Base-by-base conservation (phyloP, 2,329 filamentous ascomycete species). In the Nothopassalora personata region DNA sequence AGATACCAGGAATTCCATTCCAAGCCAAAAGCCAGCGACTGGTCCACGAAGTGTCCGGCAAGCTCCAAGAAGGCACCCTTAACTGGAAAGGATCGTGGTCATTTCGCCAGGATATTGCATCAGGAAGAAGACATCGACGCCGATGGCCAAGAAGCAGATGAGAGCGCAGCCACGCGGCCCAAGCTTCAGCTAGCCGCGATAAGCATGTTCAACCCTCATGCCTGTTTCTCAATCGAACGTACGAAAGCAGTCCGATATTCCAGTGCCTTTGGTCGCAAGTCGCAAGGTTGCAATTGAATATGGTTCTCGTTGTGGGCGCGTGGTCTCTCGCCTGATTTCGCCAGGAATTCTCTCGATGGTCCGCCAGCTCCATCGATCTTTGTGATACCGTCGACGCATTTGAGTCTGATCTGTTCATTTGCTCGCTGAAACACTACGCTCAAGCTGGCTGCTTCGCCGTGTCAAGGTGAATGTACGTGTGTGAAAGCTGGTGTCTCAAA, bases 1-100 rank as follows among this genome's bases (percentile, higher is more conserved):
- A 60, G 54, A 54, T 62, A 60, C 53, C 53, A 62, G 45, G 60
- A 60, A 18, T 62, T 62, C 60, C 60, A 62, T 6, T 57, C 60
- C 3, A 62, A 31, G 57, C 54, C 53, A 34, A 62, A 62, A 15
- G 54, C 58, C 43, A 62, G 52, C 46, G 50, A 57, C 33, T 62
- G 58, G 36, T 63, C 58, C 23, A 63, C 58, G 50, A 60, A 60
- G 6, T 4, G 2, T 8, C 58, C 60, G n/a, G 55, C 58, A 15
- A 63, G 49, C 30, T 63, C 60, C 10, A 63, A 52, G 27, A 63
- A 63, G 15, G 60, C 58, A 15, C 60, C 58, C 39, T 60, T 58
- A 3, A 63, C 53, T 1, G 60, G 60, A 27, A 60, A 58, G 8
- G 8, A 63, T 45, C 9, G 55, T 63, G 5, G 55, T 53, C 58